Conservation (phyloP, 2,329 filamentous ascomycete species). For the Aureobasidium melanogenum region DNA sequence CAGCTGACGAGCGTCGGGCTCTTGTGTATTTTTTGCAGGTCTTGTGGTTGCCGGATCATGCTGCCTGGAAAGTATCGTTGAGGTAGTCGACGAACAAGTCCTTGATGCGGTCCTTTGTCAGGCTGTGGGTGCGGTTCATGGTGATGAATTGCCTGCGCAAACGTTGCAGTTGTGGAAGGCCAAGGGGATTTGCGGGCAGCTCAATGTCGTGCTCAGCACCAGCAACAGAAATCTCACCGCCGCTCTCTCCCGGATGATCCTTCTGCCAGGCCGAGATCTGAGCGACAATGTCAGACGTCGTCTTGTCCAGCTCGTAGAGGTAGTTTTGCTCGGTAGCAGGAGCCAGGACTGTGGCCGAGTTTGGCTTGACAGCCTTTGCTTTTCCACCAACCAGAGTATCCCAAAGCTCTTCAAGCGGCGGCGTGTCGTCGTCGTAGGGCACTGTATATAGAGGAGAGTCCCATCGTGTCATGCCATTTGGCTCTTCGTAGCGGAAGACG, state of each 20-base stretch:
- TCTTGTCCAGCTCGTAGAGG: conserved; percentile 69
- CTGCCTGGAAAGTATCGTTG: conserved; percentile 28
- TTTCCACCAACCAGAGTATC: conserved; percentile 59
- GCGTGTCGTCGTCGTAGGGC: conserved; percentile 62
- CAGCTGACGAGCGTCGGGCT: neutral
- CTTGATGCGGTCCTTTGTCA: conserved; percentile 30
- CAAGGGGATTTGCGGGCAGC: conserved; percentile 56
- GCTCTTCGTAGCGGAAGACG: conserved; percentile 76
- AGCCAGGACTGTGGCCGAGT: conserved; percentile 65
- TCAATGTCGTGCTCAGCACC: conserved; percentile 50
- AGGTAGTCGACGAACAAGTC: conserved; percentile 34
- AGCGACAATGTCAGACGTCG: conserved; percentile 68
- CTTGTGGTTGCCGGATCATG: neutral
- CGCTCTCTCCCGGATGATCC: conserved; percentile 53
- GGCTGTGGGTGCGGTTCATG: conserved; percentile 58
- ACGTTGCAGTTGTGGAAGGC: conserved; percentile 65
- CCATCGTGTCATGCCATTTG: conserved; percentile 77
- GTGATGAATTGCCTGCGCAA: conserved; percentile 68
- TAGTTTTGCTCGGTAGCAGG: conserved; percentile 58
- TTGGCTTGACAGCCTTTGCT: conserved; percentile 60
- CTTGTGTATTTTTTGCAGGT: neutral
- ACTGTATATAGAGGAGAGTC: conserved; percentile 75
- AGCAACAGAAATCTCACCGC: conserved; percentile 38
- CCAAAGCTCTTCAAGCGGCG: conserved; percentile 65
- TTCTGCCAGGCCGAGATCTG: conserved; percentile 60